Evolutionary conservation across 306 rosid species (phyloP), one percentile per base, ranked within the genome.

Genomic region (Vicia faba): DNA sequence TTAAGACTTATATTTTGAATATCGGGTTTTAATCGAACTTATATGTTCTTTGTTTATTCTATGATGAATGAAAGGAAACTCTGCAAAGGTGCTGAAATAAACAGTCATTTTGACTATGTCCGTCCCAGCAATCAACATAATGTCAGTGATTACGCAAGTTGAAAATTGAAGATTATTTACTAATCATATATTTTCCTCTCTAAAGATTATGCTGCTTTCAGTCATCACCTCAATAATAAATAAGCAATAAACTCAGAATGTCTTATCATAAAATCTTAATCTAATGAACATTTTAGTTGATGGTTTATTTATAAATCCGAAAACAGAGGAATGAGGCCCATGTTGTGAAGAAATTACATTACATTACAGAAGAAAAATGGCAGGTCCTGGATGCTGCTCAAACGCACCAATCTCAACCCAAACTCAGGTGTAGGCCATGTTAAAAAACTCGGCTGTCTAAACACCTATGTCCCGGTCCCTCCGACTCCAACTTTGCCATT

Each of bases 371-470:
- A 23, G 33, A 54, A 55, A 9, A 6, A 69, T 69, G 74, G 16
- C 56, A 7, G 65, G 74, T 18, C 33, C 55, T 1, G 13, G 40
- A 18, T 69, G 74, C 56, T 69, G 74, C 49, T 70, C 74, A 58
- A 70, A 70, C 6, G 46, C 74, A 43, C 66, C 74, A 57, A 31
- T 9, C 4, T 64, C 14, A 44, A 64, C 8, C 69, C 69, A 41
- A 63, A n/a, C 41, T 43, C 23, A 25, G 69, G 70, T 5, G 11
- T 3, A 2, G 70, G 59, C 70, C 45, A 66, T 16, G 59, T 66
- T 66, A 45, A 66, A 6, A 66, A 66, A 29, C 44, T 65, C 0
- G 70, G 70, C 29, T 59, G 70, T 26, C 19, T 66, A 2, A 44
- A 66, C 16, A 15, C 59, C 15, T 66, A 65, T 48, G 11, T 48